A percentile compares a stretch with the other conserved stretches of the same genome.
These are phyloP conservation scores for Exophiala sp. DNA, from an alignment of 2,329 filamentous ascomycete genomes.

Conservation along the genomic window DNA sequence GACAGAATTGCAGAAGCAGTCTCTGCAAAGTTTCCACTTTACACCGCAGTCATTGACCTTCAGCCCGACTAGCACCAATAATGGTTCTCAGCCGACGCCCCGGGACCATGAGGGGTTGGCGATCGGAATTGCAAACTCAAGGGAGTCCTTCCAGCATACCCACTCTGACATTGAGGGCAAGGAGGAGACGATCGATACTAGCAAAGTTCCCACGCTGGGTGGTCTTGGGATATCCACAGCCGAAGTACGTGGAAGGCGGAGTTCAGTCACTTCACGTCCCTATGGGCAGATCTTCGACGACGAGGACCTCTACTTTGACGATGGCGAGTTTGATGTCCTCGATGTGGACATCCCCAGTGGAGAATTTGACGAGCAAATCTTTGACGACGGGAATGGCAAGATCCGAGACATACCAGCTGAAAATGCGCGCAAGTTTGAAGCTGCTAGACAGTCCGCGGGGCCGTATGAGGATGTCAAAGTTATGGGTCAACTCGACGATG, in stretches of 20 bases:
- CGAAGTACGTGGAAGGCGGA: constrained; percentile 7
- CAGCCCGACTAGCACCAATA: constrained; percentile 28
- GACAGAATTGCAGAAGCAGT: constrained; percentile 30
- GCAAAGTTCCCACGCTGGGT: constrained; percentile 14
- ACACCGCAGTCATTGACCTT: constrained; percentile 30
- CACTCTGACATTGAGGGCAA: background rate
- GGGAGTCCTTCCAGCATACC: constrained; percentile 13
- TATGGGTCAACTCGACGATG: background rate
- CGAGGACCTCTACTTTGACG: constrained; percentile 48
- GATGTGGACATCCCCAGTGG: constrained; percentile 27
- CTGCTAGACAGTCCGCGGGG: constrained; percentile 14
- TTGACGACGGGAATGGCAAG: constrained; percentile 46
- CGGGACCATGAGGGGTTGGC: constrained; percentile 28
- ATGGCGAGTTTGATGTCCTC: constrained; percentile 34
- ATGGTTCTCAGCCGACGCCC: constrained; percentile 29
- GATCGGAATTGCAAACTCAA: constrained; percentile 25
- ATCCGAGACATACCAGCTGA: constrained; percentile 30
- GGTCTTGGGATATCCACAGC: constrained; percentile 25
- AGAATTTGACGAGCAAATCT: constrained; percentile 46
- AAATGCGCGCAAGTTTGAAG: constrained; percentile 25
- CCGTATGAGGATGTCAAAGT: constrained; percentile 12
- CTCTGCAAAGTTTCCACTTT: constrained; percentile 28
- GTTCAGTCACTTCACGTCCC: constrained; percentile 6
- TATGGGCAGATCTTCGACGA: constrained; percentile 28
- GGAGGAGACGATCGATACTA: constrained; percentile 4